These are phyloP conservation scores for Hypoxylon sp. DNA, from an alignment of 2,329 filamentous ascomycete species.

Conservation along the genomic window DNA sequence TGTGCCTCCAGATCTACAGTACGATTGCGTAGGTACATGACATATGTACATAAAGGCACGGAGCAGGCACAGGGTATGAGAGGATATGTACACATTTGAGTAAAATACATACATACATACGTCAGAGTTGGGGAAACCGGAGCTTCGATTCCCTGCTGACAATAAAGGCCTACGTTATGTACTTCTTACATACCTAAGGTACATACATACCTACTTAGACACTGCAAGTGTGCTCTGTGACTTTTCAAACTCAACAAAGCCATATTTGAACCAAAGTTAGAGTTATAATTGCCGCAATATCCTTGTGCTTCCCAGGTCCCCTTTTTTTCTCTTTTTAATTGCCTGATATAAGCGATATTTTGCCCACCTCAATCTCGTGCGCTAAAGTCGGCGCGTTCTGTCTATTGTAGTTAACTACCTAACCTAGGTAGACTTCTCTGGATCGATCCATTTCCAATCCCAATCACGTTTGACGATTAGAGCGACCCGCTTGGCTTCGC, in stretches of 20 bases:
- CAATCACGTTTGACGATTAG: slow-evolving; percentile 40
- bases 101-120: no score
- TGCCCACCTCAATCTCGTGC: slow-evolving; percentile 23
- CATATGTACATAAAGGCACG: slow-evolving; percentile 12
- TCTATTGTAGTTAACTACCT: slow-evolving; percentile 11
- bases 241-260: slow-evolving; percentile 36
- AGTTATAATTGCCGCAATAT: slow-evolving; percentile 38
- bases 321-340: neutral
- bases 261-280: slow-evolving; percentile 18
- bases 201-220: slow-evolving; percentile 5
- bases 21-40: slow-evolving; percentile 1
- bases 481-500: slow-evolving; percentile 37
- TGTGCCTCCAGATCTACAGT: slow-evolving; percentile 15
- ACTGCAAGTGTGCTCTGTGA: slow-evolving; percentile 18
- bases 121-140: slow-evolving; percentile 39
- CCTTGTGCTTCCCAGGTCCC: slow-evolving; percentile 9
- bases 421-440: slow-evolving; percentile 15
- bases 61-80: slow-evolving; percentile 20
- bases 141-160: slow-evolving; percentile 41
- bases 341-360: slow-evolving; percentile 17
- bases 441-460: slow-evolving; percentile 37
- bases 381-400: slow-evolving; percentile 27
- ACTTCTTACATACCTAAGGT: slow-evolving; percentile 1
- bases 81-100: slow-evolving; percentile 9
- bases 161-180: slow-evolving; percentile 20